Percentiles rank a stretch among this genome's conserved stretches.
phyloP scores from a whole-genome alignment of 1,284 basidiomycete genomes.

The Ceratobasidium papillatum region DNA sequence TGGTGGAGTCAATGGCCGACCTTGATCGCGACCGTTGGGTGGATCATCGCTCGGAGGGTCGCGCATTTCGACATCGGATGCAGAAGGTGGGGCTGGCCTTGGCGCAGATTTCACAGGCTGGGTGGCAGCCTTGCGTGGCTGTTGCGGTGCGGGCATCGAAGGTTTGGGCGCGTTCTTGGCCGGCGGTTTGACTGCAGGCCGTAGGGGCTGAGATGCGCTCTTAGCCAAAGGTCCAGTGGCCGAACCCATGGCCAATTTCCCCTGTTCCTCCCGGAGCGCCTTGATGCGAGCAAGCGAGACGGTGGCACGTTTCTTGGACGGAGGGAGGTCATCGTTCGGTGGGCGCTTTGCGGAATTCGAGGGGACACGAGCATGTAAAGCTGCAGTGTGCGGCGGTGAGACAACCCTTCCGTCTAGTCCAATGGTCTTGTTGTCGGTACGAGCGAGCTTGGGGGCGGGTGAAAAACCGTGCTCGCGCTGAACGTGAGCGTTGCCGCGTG shows the following conservation, averaged over 20 bases:
- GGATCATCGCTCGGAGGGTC: not conserved
- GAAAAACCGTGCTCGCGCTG: not conserved
- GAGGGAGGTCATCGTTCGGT: not conserved
- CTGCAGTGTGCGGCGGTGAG: not conserved
- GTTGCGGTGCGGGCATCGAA: no score
- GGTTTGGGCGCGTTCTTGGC: no score
- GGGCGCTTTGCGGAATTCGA: not conserved
- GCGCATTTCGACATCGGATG: not conserved
- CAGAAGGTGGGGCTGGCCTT: not conserved
- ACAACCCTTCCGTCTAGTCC: constrained; percentile 4
- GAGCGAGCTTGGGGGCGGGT: not conserved
- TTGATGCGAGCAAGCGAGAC: not conserved
- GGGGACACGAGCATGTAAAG: not conserved
- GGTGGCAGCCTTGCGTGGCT: no score
- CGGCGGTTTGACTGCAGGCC: no score
- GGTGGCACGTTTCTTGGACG: not conserved
- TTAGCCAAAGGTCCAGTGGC: not conserved
- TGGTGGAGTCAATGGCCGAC: not conserved
- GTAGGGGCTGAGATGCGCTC: no score
- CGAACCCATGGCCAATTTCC: not conserved
- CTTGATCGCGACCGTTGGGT: no score
- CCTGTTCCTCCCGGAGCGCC: not conserved
- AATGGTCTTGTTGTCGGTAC: not conserved
- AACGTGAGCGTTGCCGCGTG: not conserved
- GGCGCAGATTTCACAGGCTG: not conserved